Evolutionary conservation across 352 stramenopile species (phyloP), one percentile per base, ranked within the genome.

Genomic region (Globisporangium iwayamae): DNA sequence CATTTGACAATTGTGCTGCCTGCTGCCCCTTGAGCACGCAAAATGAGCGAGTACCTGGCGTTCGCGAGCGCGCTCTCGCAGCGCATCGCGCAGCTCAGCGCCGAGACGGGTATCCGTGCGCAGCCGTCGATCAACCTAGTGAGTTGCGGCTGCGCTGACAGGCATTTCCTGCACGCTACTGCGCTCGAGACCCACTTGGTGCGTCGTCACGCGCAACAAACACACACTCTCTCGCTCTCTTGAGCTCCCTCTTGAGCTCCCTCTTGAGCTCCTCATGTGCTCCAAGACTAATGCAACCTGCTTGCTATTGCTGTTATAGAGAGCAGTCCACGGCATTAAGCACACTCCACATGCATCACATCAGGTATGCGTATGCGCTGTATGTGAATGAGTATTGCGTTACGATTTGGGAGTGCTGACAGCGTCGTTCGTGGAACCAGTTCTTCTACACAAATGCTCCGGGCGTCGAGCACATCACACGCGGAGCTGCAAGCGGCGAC

Each of bases 151-250:
- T 62, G 53, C 18, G 67, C 72, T 36, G 62, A 57, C 0, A 58
- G 50, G 18, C 79, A 89, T 47, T 85, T 79, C 25, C 71, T 87
- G 28, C 74, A 65, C 22, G 60, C 64, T 50, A 18, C 50, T 22
- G 69, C 70, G 14, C 62, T 87, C 41, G 62, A 70, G 30, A 59
- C 36, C 41, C 79, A 89, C 66, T 71, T 82, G 72, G 79, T 89
- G 58, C n/a, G 34, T 53, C 38, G 18, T 36, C 20, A 8, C 36
- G 14, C 2, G 25, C 25, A 30, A 51, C 62, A 18, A 28, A 28
- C 25, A 28, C 25, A 28, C 25, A 28, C 25, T 28, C 25, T 28
- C 25, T 28, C 11, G 20, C 36, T 28, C 16, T 52, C 30, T 18
- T 13, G 11, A 41, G 34, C 36, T 41, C 47, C 16, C n/a, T n/a